A percentile compares a stretch with the other conserved stretches of the same genome.
phyloP scores from a whole-genome alignment of 2,329 filamentous ascomycete genomes.

The Fusarium bactridioides region DNA sequence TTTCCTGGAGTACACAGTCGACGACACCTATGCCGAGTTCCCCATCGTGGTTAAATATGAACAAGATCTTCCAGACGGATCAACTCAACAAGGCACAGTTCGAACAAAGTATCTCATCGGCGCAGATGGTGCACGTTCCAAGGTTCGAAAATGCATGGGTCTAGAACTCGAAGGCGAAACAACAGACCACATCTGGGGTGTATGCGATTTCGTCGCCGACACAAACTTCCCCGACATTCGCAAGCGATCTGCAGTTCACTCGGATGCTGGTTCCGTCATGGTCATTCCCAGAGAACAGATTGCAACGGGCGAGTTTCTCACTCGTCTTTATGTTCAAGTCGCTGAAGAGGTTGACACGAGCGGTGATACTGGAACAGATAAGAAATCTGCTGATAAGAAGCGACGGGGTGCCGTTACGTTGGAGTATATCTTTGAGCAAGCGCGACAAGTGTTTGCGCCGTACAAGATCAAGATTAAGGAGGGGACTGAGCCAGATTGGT shows the following conservation, averaged over 20 bases:
- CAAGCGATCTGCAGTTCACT: conserved; percentile 7
- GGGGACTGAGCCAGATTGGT: conserved; percentile 13
- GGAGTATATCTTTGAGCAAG: conserved; percentile 19
- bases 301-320: background rate
- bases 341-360: conserved; percentile 4
- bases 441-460: conserved; percentile 5
- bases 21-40: background rate
- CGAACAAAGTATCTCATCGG: conserved; percentile 12
- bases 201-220: conserved; percentile 14
- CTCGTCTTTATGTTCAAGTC: conserved; percentile 11
- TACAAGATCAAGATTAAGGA: conserved; percentile 15
- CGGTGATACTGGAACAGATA: background rate
- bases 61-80: background rate
- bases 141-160: conserved; percentile 13
- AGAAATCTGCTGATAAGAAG: conserved; percentile 17
- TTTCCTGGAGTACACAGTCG: conserved; percentile 9
- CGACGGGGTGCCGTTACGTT: conserved; percentile 10
- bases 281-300: conserved; percentile 14
- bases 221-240: conserved; percentile 17
- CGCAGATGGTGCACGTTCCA: conserved; percentile 6
- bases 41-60: background rate
- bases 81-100: background rate
- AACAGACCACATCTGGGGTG: conserved; percentile 14
- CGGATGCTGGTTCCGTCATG: conserved; percentile 9
- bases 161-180: conserved; percentile 13